Evolutionary conservation across 805 yeast genomes (phyloP).

Genomic region (Teunomyces tritomae): DNA sequence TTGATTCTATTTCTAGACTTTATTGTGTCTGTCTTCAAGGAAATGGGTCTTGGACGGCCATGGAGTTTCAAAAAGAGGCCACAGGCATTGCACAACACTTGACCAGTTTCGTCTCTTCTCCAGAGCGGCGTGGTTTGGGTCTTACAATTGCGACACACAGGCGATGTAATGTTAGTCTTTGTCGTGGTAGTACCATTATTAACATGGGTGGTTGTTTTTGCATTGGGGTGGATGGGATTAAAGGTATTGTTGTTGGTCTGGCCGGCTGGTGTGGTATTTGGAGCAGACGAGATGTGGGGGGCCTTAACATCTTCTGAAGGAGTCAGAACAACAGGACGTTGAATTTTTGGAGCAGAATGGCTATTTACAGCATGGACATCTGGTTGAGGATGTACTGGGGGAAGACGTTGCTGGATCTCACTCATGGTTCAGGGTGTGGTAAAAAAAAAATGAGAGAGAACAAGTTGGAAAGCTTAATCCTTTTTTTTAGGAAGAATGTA

Average conservation of each 20-base stretch:
- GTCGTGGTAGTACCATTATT: slow-evolving; percentile 64
- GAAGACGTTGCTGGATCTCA: slow-evolving; percentile 19
- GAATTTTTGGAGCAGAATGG: neutral
- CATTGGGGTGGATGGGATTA: slow-evolving; percentile 55
- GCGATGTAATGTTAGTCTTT: slow-evolving; percentile 58
- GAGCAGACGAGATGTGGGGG: neutral
- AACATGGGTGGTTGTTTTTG: slow-evolving; percentile 57
- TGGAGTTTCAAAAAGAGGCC: slow-evolving; percentile 86
- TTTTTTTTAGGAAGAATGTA: neutral
- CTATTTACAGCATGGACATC: neutral
- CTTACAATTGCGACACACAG: slow-evolving; percentile 84
- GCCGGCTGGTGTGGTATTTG: neutral
- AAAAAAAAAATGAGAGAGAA: neutral
- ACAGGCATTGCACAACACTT: slow-evolving; percentile 90
- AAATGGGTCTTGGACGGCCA: slow-evolving; percentile 89
- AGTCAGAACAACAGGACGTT: slow-evolving; percentile 3
- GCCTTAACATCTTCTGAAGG: neutral
- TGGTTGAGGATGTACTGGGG: slow-evolving; percentile 11
- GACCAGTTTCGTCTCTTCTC: slow-evolving; percentile 90
- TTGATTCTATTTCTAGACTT: slow-evolving; percentile 86
- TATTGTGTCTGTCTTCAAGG: slow-evolving; percentile 87
- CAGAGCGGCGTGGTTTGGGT: slow-evolving; percentile 93
- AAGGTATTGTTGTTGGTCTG: neutral
- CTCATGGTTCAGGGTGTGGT: slow-evolving; percentile 8
- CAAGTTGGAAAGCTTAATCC: too few species aligned